Evolutionary conservation across 345 rosid genomes (phyloP).

Genomic region (Citrus medica): DNA sequence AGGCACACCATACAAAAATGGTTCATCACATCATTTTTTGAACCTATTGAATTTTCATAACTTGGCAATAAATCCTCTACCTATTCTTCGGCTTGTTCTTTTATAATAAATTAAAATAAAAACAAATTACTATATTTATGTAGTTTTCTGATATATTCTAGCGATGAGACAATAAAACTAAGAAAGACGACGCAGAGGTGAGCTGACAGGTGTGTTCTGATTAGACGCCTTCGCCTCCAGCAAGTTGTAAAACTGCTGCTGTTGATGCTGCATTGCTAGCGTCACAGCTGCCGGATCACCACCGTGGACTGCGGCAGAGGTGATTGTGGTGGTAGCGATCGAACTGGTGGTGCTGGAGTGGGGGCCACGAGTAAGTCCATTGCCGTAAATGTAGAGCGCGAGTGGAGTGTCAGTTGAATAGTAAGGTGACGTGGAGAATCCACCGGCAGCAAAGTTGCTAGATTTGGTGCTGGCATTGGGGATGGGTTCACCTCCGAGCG

Average conservation of each 20-base stretch:
- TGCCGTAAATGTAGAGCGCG: conserved; percentile 26
- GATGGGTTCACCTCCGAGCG: conserved; percentile 6
- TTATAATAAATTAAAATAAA: no score
- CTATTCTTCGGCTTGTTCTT: background rate
- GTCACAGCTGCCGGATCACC: background rate
- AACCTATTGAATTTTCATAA: background rate
- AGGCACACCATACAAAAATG: background rate
- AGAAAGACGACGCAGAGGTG: conserved; percentile 12
- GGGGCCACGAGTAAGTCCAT: background rate
- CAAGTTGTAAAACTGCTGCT: conserved; percentile 8
- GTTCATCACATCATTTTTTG: no score
- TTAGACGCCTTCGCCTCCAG: conserved; percentile 26
- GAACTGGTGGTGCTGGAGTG: conserved; percentile 2
- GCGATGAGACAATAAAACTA: background rate
- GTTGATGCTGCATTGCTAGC: background rate
- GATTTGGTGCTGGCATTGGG: background rate
- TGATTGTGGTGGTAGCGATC: background rate
- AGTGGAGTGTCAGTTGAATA: conserved; percentile 18
- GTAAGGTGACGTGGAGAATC: conserved; percentile 1
- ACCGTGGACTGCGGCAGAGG: background rate
- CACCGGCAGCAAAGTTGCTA: background rate
- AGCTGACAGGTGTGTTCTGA: conserved; percentile 26
- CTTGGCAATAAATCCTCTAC: no score
- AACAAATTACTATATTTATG: background rate
- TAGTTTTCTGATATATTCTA: background rate